phyloP scores from a whole-genome alignment of 2,329 filamentous ascomycete genomes.

The Diplodia sapinea region DNA sequence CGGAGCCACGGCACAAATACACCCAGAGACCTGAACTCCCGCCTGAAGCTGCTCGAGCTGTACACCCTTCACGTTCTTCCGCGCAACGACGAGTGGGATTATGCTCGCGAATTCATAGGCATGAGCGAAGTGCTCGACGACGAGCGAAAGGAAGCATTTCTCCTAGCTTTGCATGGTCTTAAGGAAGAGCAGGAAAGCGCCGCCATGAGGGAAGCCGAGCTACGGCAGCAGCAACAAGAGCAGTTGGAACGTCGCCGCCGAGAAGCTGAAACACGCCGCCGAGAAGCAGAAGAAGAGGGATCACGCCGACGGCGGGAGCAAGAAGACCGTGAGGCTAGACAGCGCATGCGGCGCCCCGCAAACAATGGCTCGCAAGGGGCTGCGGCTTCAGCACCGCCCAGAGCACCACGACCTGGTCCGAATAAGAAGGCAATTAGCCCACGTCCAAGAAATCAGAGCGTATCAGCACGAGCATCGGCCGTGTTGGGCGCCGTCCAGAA shows the following conservation, averaged over 20 bases:
- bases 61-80: slow-evolving; percentile 96
- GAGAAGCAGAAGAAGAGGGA: slow-evolving; percentile 50
- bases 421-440: slow-evolving; percentile 38
- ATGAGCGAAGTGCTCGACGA: slow-evolving; percentile 88
- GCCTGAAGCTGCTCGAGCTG: slow-evolving; percentile 90
- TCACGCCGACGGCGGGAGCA: slow-evolving; percentile 49
- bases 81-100: slow-evolving; percentile 94
- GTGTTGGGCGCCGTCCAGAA: slow-evolving; percentile 50
- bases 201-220: slow-evolving; percentile 67
- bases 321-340: slow-evolving; percentile 44
- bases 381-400: slow-evolving; percentile 13
- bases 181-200: slow-evolving; percentile 81
- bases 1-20: slow-evolving; percentile 72
- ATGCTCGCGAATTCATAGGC: slow-evolving; percentile 87
- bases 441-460: slow-evolving; percentile 45
- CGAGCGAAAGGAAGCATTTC: slow-evolving; percentile 85
- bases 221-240: slow-evolving; percentile 65
- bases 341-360: slow-evolving; percentile 30
- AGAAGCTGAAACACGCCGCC: slow-evolving; percentile 44
- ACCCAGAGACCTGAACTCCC: slow-evolving; percentile 79
- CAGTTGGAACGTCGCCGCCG: slow-evolving; percentile 59
- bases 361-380: slow-evolving; percentile 43
- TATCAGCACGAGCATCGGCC: slow-evolving; percentile 21
- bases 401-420: slow-evolving; percentile 36
- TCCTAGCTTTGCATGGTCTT: slow-evolving; percentile 81